phyloP scores from a whole-genome alignment of 179 eudicot genomes.

The Carnegiea gigantea region DNA sequence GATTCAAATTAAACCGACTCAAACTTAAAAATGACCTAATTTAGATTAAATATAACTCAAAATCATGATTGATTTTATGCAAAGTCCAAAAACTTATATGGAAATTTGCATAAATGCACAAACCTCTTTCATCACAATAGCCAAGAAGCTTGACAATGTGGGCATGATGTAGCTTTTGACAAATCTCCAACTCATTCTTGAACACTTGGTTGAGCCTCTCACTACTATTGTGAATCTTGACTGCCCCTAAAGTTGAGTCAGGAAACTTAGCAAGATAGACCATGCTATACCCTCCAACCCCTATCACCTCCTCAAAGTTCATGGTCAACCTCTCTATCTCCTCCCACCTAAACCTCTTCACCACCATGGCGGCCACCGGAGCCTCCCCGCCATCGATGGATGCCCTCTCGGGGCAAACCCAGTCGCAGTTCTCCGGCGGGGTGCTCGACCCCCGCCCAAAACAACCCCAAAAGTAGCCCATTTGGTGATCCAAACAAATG shows the following conservation, averaged over 20 bases:
- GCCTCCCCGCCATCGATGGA: conserved; percentile 7
- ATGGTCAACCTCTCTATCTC: conserved; percentile 39
- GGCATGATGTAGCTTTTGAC: conserved; percentile 38
- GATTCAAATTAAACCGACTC: neutral
- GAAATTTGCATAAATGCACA: neutral
- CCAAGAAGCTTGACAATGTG: conserved; percentile 52
- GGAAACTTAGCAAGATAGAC: conserved; percentile 44
- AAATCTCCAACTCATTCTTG: conserved; percentile 45
- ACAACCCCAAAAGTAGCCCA: conserved; percentile 34
- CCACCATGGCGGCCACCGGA: conserved; percentile 13
- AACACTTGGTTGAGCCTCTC: conserved; percentile 47
- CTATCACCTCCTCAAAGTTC: conserved; percentile 44
- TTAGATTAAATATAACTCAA: neutral
- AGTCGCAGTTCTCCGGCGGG: conserved; percentile 16
- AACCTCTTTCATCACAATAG: conserved; percentile 57
- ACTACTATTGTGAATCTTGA: conserved; percentile 45
- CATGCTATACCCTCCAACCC: conserved; percentile 50
- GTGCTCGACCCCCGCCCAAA: conserved; percentile 16
- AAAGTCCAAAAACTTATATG: neutral
- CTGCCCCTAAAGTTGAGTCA: conserved; percentile 38
- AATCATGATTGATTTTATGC: neutral
- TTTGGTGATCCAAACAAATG: conserved; percentile 7
- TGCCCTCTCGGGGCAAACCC: conserved; percentile 19
- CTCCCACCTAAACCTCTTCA: conserved; percentile 43
- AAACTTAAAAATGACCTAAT: neutral